These are phyloP conservation scores for Candida wancherniae DNA, from an alignment of 805 yeast species.

Conservation along the genomic window DNA sequence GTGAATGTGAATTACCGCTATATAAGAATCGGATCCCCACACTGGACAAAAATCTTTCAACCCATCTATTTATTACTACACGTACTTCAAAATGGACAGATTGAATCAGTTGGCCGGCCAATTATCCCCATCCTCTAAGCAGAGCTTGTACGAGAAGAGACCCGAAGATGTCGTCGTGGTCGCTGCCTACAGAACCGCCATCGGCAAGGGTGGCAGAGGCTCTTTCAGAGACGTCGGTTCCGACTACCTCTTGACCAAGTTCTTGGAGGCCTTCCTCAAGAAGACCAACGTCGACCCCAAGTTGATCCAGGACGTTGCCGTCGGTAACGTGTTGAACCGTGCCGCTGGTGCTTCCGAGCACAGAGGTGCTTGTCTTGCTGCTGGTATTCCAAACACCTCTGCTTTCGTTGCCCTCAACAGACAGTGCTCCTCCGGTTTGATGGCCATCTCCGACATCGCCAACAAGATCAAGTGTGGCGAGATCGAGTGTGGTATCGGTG, in stretches of 20 bases:
- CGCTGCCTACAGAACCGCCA: slow-evolving; percentile 86
- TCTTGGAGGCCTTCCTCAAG: slow-evolving; percentile 58
- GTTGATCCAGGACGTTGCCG: slow-evolving; percentile 75
- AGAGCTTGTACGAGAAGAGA: slow-evolving; percentile 47
- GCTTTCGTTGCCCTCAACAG: slow-evolving; percentile 85
- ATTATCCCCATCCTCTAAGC: slow-evolving; percentile 37
- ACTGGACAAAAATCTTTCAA: too few relatives aligned
- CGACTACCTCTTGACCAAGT: slow-evolving; percentile 68
- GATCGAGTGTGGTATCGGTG: slow-evolving; percentile 85
- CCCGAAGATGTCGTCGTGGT: slow-evolving; percentile 90
- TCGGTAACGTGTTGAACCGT: slow-evolving; percentile 86
- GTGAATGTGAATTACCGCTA: slow-evolving; percentile 8
- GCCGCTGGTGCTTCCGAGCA: slow-evolving; percentile 96
- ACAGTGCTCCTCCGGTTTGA: slow-evolving; percentile 92
- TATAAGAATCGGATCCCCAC: slow-evolving; percentile 8
- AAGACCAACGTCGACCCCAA: slow-evolving; percentile 44
- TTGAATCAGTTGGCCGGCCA: slow-evolving; percentile 43
- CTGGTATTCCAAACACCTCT: slow-evolving; percentile 78
- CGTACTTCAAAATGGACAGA: slow-evolving; percentile 34
- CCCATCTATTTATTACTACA: too few relatives aligned
- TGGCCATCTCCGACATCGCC: slow-evolving; percentile 87
- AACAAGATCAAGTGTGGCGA: slow-evolving; percentile 84
- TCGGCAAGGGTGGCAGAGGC: slow-evolving; percentile 85
- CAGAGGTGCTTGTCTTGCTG: slow-evolving; percentile 85
- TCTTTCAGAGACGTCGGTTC: slow-evolving; percentile 76